Evolutionary conservation across 108 stramenopile genomes (phyloP), one percentile per base, ranked within the genome.

Genomic region (Pelagomonas calceolata): DNA sequence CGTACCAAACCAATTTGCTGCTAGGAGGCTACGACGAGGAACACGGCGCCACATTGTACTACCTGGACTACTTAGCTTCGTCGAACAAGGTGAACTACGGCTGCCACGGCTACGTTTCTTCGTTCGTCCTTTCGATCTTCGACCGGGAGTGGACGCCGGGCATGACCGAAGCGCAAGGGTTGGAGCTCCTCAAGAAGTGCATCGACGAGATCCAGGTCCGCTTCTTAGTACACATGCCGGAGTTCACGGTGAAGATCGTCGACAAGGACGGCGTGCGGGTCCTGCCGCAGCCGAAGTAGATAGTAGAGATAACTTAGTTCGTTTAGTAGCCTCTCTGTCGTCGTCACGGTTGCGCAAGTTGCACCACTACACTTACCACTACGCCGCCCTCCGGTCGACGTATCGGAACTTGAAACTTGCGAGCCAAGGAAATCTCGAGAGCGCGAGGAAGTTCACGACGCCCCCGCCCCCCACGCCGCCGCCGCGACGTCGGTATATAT

Each of bases 1-100:
- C 98, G 31, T 97, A 90, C 80, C 98, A 97, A 80, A 94, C 95
- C 33, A 95, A 96, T 76, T 68, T 93, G 51, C 84, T 98, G 60
- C 78, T 97, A 63, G 98, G 88, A 14, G 98, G 95, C 36, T 90
- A 87, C 68, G 97, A 98, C 75, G 82, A 68, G 33, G 84, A 73
- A 32, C 76, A 73, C 26, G 39, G 39, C 39, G 85, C 81, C 70
- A 87, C 89, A 9, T 79, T 98, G 51, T 96, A 95, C 75, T 89
- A 86, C 68, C 74, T 98, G 72, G 98, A 98, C 81, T 96, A 98
- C 76, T 68, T 98, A 32, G 95, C 89, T 29, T 73, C 90, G 26
- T 76, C 44, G 78, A 77, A 64, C 36, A 81, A 82, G 29, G 74
- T 81, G 0, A 70, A 74, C 18, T 84, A 80, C 69, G 83, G 83